Evolutionary conservation across 176 grass and related monocot species (phyloP).

Genomic region (Oryza glumipatula): DNA sequence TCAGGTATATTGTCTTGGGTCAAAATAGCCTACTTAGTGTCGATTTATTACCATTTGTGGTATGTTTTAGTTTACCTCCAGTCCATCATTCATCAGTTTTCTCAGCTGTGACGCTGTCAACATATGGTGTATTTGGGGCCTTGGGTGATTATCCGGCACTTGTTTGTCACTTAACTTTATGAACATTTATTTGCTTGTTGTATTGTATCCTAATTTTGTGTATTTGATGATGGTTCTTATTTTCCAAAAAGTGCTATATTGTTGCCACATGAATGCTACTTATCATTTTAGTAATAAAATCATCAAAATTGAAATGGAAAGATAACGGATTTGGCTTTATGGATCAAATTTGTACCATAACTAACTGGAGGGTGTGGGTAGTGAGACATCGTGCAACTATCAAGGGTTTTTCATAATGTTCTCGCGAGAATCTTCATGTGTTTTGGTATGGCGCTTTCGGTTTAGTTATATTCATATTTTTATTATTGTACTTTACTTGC

Average conservation of each 20-base stretch:
- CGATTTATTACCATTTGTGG: neutral
- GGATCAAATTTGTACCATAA: neutral
- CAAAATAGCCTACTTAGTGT: neutral
- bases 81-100: neutral
- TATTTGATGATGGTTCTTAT: neutral
- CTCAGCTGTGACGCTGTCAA: neutral
- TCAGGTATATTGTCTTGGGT: slow-evolving; percentile 41
- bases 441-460: neutral
- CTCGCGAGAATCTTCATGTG: neutral
- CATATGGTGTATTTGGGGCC: neutral
- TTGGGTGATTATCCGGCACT: neutral
- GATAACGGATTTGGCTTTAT: neutral
- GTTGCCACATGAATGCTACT: neutral
- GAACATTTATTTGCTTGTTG: neutral
- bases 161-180: neutral
- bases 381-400: neutral
- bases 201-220: neutral
- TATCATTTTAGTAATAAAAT: neutral
- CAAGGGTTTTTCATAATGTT: slow-evolving; percentile 3
- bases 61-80: neutral
- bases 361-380: neutral
- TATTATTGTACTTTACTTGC: neutral
- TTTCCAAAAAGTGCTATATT: neutral
- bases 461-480: neutral
- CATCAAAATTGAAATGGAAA: neutral